phyloP scores from a whole-genome alignment of 345 rosid genomes.

The Eucalyptus lansdowneana region DNA sequence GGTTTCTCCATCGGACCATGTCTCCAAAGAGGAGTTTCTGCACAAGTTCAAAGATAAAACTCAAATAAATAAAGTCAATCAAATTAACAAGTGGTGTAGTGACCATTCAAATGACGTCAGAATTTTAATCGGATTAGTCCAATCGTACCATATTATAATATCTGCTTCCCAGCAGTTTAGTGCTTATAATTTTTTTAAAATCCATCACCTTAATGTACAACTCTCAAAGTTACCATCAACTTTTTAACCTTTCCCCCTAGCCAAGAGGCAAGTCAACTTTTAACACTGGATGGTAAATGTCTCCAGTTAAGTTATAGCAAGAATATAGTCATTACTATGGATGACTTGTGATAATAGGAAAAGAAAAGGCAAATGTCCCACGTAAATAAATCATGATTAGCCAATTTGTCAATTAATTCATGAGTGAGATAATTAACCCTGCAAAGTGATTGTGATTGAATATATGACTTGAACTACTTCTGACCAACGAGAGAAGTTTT shows the following conservation, averaged over 20 bases:
- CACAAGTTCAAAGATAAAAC: background rate
- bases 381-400: background rate
- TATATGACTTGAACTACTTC: background rate
- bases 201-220: background rate
- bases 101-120: background rate
- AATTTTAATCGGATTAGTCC: background rate
- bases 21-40: constrained; percentile 62
- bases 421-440: background rate
- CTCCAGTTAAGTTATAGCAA: background rate
- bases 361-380: background rate
- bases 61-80: background rate
- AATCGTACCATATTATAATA: background rate
- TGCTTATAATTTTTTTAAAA: background rate
- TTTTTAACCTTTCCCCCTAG: background rate
- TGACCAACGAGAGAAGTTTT: background rate
- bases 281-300: background rate
- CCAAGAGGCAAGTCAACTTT: background rate
- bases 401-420: background rate
- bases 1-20: constrained; percentile 58
- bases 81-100: background rate
- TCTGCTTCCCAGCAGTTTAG: background rate
- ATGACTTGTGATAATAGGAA: background rate
- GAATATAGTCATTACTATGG: background rate
- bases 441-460: background rate
- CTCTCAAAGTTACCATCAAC: background rate